A percentile compares a stretch with the other conserved stretches of the same genome.
phyloP scores from a whole-genome alignment of 345 rosid species.

The Citrus cavaleriei region DNA sequence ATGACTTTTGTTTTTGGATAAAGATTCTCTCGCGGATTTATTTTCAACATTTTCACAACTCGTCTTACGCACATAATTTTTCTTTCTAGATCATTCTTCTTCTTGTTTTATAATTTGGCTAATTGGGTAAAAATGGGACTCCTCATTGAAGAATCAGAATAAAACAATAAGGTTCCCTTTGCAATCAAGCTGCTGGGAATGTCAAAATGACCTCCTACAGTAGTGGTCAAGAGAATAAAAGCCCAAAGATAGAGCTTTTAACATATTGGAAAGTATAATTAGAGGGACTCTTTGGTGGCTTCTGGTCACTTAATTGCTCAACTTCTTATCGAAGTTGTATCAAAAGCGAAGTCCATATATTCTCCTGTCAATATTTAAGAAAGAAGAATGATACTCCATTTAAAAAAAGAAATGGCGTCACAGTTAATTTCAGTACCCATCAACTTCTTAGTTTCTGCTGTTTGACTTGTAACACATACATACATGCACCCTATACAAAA shows the following conservation, averaged over 20 bases:
- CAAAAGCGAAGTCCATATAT: not conserved
- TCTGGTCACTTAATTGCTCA: not conserved
- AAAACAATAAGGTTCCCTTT: conserved; percentile 16
- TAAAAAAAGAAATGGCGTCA: not conserved
- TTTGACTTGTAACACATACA: not conserved
- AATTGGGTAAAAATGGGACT: not conserved
- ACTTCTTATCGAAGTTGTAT: conserved; percentile 1
- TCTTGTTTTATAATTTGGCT: no score
- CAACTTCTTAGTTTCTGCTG: not conserved
- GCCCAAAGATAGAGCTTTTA: conserved; percentile 15
- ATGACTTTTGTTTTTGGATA: not conserved
- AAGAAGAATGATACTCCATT: not conserved
- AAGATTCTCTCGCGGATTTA: conserved; percentile 4
- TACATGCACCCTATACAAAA: no score
- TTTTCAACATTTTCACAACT: not conserved
- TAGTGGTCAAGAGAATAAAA: conserved; percentile 24
- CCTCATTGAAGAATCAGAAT: conserved; percentile 27
- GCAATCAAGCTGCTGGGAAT: conserved; percentile 18
- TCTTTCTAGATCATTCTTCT: not conserved
- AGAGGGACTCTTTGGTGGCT: not conserved
- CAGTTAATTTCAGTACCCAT: not conserved
- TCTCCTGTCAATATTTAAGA: not conserved
- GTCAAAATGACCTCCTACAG: conserved; percentile 18
- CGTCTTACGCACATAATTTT: no score
- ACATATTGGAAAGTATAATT: not conserved